Evolutionary conservation across 2,329 filamentous ascomycete species (phyloP).

Genomic region (Arthroderma uncinatum): DNA sequence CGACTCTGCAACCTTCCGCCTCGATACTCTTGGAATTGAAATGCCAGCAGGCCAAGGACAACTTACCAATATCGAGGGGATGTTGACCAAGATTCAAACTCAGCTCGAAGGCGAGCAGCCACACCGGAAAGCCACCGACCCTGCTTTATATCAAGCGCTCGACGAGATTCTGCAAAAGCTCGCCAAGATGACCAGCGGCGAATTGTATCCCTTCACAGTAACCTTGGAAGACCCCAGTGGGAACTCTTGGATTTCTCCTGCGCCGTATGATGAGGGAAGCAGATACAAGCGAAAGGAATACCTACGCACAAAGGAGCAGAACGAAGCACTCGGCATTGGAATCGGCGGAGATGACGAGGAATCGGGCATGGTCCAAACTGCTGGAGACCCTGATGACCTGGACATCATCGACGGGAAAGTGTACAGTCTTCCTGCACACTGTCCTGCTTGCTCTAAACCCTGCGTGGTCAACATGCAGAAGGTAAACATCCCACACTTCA

Average conservation of each 20-base stretch:
- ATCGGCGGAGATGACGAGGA: slow-evolving; percentile 29
- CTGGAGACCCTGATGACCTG: slow-evolving; percentile 52
- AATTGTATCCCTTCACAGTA: slow-evolving; percentile 76
- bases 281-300: slow-evolving; percentile 88
- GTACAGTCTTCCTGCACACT: slow-evolving; percentile 83
- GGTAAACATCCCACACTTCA: slow-evolving; percentile 96
- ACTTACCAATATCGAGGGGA: slow-evolving; percentile 84
- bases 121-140: slow-evolving; percentile 63
- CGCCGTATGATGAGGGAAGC: slow-evolving; percentile 60
- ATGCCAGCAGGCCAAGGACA: slow-evolving; percentile 84
- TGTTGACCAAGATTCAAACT: slow-evolving; percentile 64
- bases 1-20: slow-evolving; percentile 71
- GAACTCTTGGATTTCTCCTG: slow-evolving; percentile 93
- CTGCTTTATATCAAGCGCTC: slow-evolving; percentile 69
- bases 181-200: slow-evolving; percentile 64
- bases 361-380: slow-evolving; percentile 24
- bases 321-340: slow-evolving; percentile 68
- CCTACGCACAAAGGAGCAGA: slow-evolving; percentile 70
- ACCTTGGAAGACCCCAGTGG: slow-evolving; percentile 83
- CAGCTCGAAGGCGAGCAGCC: slow-evolving; percentile 75
- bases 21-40: slow-evolving; percentile 87
- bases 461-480: slow-evolving; percentile 97
- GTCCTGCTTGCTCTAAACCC: slow-evolving; percentile 75
- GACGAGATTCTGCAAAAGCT: slow-evolving; percentile 63
- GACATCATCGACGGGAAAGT: slow-evolving; percentile 90